Base-by-base conservation (phyloP, 2,329 filamentous ascomycete species). In the Xylaria sp. region DNA sequence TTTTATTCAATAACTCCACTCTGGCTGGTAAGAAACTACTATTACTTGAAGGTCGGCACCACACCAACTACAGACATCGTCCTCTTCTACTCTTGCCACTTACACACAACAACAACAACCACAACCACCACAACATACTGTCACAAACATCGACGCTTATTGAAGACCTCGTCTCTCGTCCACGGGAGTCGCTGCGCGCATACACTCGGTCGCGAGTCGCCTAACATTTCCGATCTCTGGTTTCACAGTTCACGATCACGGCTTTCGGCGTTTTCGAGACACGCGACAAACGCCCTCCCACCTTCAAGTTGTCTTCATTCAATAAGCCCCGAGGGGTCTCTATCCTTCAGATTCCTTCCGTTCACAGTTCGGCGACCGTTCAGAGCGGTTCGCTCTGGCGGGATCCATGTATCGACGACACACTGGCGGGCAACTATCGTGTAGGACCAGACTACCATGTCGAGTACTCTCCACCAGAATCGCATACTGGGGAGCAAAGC, bases 361-460 rank as follows among this genome's bases (percentile, higher is more conserved):
- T 83, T 72, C 82, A 83, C 78, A 81, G 75, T 76, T 80, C 83
- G 79, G 83, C 82, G 82, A 80, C 82, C 85, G 85, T 86, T 84
- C 84, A 86, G 86, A 83, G 86, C 85, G 85, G 79, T 77, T 82
- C 81, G 86, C 85, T 89, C 86, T 89, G 86, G 86, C 85, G 84
- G 84, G 82, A 84, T 84, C 84, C 82, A 88, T 88, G 85, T 76
- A 83, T 83, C 77, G 83, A 80, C 80, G 83, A 78, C 83, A 88
- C 83, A 79, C 84, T 89, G 84, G 85, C 85, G 81, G 82, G 84
- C 81, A 85, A 86, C 76, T 90, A 90, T 80, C 84, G 85, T 82
- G 80, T 84, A 77, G 82, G 81, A 72, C 74, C 78, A 75, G 84
- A 86, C 79, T 88, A 88, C 81, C 83, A 87, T 83, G 85, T 89